Conservation (phyloP, 2,329 filamentous ascomycete genomes). For the Setomelanomma holmii region DNA sequence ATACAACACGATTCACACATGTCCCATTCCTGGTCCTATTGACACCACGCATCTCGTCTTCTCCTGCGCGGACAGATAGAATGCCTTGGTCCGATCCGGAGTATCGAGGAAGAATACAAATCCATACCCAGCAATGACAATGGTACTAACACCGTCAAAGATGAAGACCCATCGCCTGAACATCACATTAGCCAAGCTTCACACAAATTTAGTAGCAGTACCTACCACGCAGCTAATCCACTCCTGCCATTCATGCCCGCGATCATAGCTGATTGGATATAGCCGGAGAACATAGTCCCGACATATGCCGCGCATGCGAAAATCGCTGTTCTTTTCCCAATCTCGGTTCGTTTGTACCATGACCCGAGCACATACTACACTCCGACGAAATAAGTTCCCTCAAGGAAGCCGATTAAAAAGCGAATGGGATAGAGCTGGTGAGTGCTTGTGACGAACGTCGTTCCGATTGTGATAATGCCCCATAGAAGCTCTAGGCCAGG, state of each 20-base stretch:
- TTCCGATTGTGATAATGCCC: constrained; percentile 19
- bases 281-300: constrained; percentile 23
- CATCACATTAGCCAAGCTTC: not conserved
- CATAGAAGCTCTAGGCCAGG: constrained; percentile 13
- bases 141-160: constrained; percentile 13
- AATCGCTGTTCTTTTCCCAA: constrained; percentile 22
- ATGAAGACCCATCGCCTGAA: constrained; percentile 24
- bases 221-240: constrained; percentile 7
- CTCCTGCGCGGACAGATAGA: constrained; percentile 9
- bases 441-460: constrained; percentile 11
- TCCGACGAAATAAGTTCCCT: constrained; percentile 14
- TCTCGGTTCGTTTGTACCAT: constrained; percentile 23
- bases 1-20: too few relatives aligned
- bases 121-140: constrained; percentile 10
- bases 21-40: too few relatives aligned
- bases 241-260: constrained; percentile 8
- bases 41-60: constrained; percentile 9
- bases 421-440: constrained; percentile 20
- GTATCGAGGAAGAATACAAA: constrained; percentile 15
- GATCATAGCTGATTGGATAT: constrained; percentile 17
- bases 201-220: not conserved
- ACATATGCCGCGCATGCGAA: constrained; percentile 17
- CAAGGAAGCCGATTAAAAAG: constrained; percentile 17
- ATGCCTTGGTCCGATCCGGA: constrained; percentile 9
- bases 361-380: constrained; percentile 22